Evolutionary conservation across 805 yeast genomes (phyloP), one percentile per base, ranked within the genome.

Genomic region (Blastobotrys americana): DNA sequence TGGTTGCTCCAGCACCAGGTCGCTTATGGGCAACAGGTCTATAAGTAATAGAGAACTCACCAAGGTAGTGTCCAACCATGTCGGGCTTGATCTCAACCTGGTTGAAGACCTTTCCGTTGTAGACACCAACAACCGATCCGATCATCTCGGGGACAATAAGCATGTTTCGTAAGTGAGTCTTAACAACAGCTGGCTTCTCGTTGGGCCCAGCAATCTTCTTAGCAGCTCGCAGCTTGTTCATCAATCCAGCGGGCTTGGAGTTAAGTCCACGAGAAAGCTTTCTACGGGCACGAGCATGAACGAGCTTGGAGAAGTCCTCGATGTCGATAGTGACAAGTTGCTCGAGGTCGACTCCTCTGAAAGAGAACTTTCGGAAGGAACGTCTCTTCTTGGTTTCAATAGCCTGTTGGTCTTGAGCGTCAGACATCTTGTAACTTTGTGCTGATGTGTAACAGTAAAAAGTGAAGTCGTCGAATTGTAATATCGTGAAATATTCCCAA

Each of bases 41-140:
- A 82, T 93, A 93, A 66, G 98, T 79, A 76, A 93, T 93, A 68
- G 98, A 90, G 87, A 93, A 93, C 80, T 93, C 99, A 78, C 97
- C 99, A 67, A 93, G 85, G 94, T 93, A 93, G 84, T 90, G 96
- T 72, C 98, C 97, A 71, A 90, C 89, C 98, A 93, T 93, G 80
- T 93, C 99, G 68, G 98, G 96, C 74, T 78, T 88, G 76, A 93
- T 77, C 76, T 93, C 99, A 73, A 93, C 96, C 66, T 82, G 84
- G 95, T 90, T 90, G 95, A 93, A 93, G 64, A 78, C 86, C 80
- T 93, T 93, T 78, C 99, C 99, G 82, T 93, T 93, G 96, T 93
- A 93, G 65, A 93, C 84, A 77, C 97, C 97, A 64, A 93, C 82
- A 60, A 90, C 94, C 54, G 97, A 87, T 71, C 98, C 98, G 66